A percentile compares a stretch with the other conserved stretches of the same genome.
phyloP scores from a whole-genome alignment of 345 rosid genomes.

The Capsella bursapastoris region DNA sequence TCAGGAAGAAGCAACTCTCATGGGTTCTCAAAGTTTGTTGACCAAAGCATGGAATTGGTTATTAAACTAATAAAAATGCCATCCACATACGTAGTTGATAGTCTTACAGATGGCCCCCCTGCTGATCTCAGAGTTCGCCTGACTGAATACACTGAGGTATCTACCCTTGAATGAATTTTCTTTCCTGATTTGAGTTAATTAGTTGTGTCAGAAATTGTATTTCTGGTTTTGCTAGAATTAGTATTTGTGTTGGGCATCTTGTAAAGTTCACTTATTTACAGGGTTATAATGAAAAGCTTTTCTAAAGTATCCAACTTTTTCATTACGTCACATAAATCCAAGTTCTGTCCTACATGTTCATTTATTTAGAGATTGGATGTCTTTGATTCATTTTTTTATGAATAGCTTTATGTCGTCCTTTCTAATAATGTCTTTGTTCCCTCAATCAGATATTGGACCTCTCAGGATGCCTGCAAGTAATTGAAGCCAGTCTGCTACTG shows the following conservation, averaged over 20 bases:
- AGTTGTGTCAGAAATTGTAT: conserved; percentile 28
- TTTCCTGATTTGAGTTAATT: conserved; percentile 14
- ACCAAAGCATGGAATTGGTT: conserved; percentile 56
- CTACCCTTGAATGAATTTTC: conserved; percentile 14
- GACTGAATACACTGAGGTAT: conserved; percentile 69
- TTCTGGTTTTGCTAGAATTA: background rate
- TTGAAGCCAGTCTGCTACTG: conserved; percentile 51
- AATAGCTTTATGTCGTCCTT: background rate
- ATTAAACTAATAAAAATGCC: conserved; percentile 47
- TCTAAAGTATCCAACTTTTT: conserved; percentile 5
- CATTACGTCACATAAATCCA: background rate
- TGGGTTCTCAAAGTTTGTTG: conserved; percentile 57
- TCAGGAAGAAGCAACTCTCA: conserved; percentile 63
- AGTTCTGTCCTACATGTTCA: conserved; percentile 16
- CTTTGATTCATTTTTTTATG: conserved; percentile 1
- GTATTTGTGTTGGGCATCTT: background rate
- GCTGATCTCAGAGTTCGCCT: conserved; percentile 58
- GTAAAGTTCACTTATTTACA: conserved; percentile 7
- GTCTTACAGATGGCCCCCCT: conserved; percentile 49
- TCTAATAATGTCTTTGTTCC: conserved; percentile 27
- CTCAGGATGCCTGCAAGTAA: conserved; percentile 71
- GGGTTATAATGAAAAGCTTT: background rate
- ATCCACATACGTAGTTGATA: conserved; percentile 42
- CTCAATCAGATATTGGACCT: conserved; percentile 65
- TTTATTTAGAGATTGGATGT: conserved; percentile 11